Base-by-base conservation (phyloP, 2,329 filamentous ascomycete species). In the Paracoccidioides lutzii region DNA sequence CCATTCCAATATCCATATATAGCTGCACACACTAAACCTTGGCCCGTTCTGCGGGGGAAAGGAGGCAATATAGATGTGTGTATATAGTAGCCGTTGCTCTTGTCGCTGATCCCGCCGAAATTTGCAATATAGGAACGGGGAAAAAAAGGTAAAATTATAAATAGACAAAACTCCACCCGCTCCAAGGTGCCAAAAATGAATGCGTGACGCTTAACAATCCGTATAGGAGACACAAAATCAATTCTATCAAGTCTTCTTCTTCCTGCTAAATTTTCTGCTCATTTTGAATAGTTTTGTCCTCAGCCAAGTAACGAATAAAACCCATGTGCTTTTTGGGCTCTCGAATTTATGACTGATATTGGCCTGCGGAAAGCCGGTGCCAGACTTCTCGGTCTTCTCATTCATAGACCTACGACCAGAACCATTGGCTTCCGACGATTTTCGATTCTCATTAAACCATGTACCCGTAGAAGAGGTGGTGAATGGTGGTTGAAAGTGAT, bases 281-380 rank as follows among this genome's bases (percentile, higher is more conserved):
- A 79, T 71, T 60, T 78, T 76, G 60, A 81, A 73, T 56, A 81
- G 65, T 57, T 78, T 71, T 37, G 78, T 81, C 62, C 75, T 74
- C 58, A 80, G 69, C 79, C 79, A 81, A 1, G 78, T 78, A 55
- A 80, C 68, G 62, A 81, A 81, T 30, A 75, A 69, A 57, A 79
- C 70, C 78, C 78, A 81, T 28, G 71, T 57, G 44, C 51, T 64
- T 66, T 56, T 67, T 59, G 22, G 63, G 50, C 52, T 61, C 14
- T 62, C 44, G 15, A 61, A 56, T 65, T 22, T 32, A 38, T 30
- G 49, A 28, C 49, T 52, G 10, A 14, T 15, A 12, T 52, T 52
- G 9, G 12, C 14, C 28, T 52, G 49, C 4, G 37, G 22, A 42
- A 12, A 42, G 15, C 10, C 53, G 30, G n/a, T 22, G 30, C 28